Base-by-base conservation (phyloP, 2,329 filamentous ascomycete genomes). In the Metarhizium album region DNA sequence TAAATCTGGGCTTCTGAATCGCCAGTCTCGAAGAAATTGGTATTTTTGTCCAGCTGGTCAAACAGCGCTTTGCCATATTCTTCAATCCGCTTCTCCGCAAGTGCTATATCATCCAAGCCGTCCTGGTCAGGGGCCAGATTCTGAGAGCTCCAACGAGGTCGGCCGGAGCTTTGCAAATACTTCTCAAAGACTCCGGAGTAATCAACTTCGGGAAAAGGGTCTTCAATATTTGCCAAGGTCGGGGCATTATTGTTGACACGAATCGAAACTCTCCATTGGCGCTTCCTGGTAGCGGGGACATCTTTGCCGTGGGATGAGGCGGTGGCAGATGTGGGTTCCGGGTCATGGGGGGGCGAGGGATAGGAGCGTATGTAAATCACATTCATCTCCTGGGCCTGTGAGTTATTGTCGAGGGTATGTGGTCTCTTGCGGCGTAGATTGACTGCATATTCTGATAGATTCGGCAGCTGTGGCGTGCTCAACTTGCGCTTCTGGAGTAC, bases 131-230 rank as follows among this genome's bases (percentile, higher is more conserved):
- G 43, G n/a, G 53, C 48, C 42, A 57, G 50, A 40, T 46, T 49
- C 40, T 55, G 53, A 8, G 53, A 42, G 48, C 54, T 58, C 56
- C 56, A 58, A n/a, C 48, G 54, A 20, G 55, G 55, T 5, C 53
- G 48, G 42, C 60, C 60, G 18, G 59, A 58, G 47, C 54, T 57
- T 18, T 54, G 57, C n/a, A 62, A 55, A 43, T 63, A 61, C 27
- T 54, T 42, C 48, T 63, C 61, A 35, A 63, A 58, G 46, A 63
- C 49, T 35, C 52, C 46, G 16, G 51, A 55, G 42, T 63, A 63
- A 31, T 63, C 54, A n/a, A 35, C 45, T 42, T 58, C 57, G 23
- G 54, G 42, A 22, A 63, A 60, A 4, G 61, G 61, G 45, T 63
- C 61, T 37, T 51, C 47, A 13, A 63, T 59, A 42, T 49, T 51